Conservation (phyloP, 140 eudicot genomes). For the Anethum foeniculum region DNA sequence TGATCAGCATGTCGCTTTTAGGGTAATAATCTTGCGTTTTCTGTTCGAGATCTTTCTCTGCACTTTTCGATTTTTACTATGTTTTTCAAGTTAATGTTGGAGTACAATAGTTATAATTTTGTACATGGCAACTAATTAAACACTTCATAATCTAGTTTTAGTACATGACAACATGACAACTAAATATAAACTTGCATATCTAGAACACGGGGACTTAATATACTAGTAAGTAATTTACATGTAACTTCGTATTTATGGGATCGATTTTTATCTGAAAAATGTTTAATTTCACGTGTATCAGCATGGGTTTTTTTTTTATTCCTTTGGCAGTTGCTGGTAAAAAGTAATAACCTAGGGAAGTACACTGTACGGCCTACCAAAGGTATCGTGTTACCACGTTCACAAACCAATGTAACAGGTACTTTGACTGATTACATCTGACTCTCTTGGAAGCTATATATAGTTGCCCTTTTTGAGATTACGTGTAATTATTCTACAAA, state of each 20-base stretch:
- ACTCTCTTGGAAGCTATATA: neutral
- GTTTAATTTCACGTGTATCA: too few relatives aligned
- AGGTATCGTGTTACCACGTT: constrained; percentile 27
- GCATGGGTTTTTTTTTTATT: too few relatives aligned
- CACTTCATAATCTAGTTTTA: too few relatives aligned
- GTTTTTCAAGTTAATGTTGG: too few relatives aligned
- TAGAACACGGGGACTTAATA: too few relatives aligned
- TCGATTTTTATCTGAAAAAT: too few relatives aligned
- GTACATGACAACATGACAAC: too few relatives aligned
- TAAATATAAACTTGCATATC: too few relatives aligned
- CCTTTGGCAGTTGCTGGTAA: constrained; percentile 16
- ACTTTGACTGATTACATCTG: neutral
- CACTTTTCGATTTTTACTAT: neutral
- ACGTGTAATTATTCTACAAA: neutral
- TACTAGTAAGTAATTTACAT: too few relatives aligned
- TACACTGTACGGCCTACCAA: constrained; percentile 33
- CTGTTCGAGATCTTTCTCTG: neutral
- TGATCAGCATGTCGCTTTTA: constrained; percentile 66
- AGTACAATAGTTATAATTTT: too few relatives aligned
- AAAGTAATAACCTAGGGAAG: constrained; percentile 35
- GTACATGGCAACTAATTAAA: too few relatives aligned
- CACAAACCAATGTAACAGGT: constrained; percentile 29
- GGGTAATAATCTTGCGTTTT: constrained; percentile 22
- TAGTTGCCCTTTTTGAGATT: neutral
- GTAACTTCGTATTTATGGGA: too few relatives aligned